A percentile compares a stretch with the other conserved stretches of the same genome.
phyloP scores from a whole-genome alignment of 225 moss, liverwort and hornwort genomes.

The Pseudoscleropodium purum region DNA sequence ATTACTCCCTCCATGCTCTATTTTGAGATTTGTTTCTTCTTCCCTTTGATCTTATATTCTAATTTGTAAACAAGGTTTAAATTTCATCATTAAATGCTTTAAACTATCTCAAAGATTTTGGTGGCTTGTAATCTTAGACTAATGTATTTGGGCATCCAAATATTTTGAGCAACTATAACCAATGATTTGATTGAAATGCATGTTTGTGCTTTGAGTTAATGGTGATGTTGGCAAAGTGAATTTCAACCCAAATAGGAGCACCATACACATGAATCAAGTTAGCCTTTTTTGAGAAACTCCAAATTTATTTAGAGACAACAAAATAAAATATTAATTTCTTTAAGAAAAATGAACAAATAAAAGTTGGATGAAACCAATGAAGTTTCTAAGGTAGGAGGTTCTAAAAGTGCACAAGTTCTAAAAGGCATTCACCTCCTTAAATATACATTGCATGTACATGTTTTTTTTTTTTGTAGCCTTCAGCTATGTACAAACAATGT shows the following conservation, averaged over 20 bases:
- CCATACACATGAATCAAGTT: not conserved
- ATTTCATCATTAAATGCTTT: not conserved
- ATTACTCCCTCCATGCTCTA: not conserved
- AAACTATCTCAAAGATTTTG: not conserved
- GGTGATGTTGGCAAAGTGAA: not conserved
- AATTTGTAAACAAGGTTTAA: not conserved
- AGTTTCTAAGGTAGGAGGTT: too few species aligned
- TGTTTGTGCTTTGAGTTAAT: accelerated
- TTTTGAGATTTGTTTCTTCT: not conserved
- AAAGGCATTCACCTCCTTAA: too few species aligned
- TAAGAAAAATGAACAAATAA: not conserved
- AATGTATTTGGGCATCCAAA: accelerated
- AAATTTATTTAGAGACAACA: not conserved
- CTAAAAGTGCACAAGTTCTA: too few species aligned
- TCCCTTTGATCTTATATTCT: accelerated
- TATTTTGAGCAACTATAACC: accelerated
- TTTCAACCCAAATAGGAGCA: not conserved
- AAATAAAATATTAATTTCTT: not conserved
- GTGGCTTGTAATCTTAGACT: not conserved
- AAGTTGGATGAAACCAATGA: too few species aligned
- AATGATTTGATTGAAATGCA: not conserved
- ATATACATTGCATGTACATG: too few species aligned
- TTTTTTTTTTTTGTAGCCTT: too few species aligned
- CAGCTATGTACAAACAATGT: too few species aligned
- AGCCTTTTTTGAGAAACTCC: accelerated